Base-by-base conservation (phyloP, 1,139 yeast species). In the Insectozyma bohioensis region DNA sequence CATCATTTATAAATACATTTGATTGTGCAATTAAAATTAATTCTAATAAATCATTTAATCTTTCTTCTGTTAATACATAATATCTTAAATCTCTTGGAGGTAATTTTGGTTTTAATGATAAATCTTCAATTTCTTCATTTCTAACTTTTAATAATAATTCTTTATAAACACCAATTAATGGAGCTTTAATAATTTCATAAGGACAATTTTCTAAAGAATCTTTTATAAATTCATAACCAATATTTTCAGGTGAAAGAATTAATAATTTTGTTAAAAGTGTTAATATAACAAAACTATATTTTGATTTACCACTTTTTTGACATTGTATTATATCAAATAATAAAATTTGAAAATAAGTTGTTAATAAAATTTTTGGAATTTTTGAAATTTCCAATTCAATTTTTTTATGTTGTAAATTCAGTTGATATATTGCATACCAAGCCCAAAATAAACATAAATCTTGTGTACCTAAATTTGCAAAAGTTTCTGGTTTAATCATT, bases 201-300 rank as follows among this genome's bases (percentile, higher is more conserved):
- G 95, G 95, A 50, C 95, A 85, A 36, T 74, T 67, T 21, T 66
- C 61, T 37, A 90, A 63, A 0, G 92, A 72, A 51, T 85, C 92
- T 24, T 68, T 51, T 13, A 86, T 63, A 48, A 83, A 85, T 4
- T 64, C 67, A 54, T 77, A 85, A 1, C 85, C 63, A 10, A 68
- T 61, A 3, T 63, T 61, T 39, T 83, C 86, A 0, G 80, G 75
- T 24, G 80, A 58, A 21, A 73, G 52, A 3, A 81, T 69, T 43
- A 88, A 55, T 2, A 80, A 49, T 43, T 72, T 76, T 1, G 80
- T 72, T 32, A 82, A 54, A 29, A 80, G 58, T 0, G 82, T 76
- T 43, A 75, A 54, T 8, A 60, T 52, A 24, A 52, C 51, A 35
- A 54, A 65, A 26, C 66, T 48, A 15, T 31, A 33, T 31, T 45